These are phyloP conservation scores for Thelonectria rubi DNA, from an alignment of 2,329 filamentous ascomycete species.

Conservation along the genomic window DNA sequence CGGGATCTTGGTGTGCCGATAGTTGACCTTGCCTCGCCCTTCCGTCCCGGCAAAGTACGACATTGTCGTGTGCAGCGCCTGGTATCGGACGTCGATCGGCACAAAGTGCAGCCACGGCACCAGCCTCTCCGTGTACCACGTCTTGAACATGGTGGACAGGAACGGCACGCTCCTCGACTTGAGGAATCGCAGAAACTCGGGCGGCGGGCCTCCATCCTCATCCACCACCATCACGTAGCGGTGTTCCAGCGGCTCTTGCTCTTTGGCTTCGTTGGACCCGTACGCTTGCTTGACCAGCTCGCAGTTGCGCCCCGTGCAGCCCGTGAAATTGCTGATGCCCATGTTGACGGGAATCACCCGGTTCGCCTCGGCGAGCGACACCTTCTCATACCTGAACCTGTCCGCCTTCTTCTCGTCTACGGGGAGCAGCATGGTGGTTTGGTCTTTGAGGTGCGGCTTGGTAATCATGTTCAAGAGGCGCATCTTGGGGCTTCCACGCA, in stretches of 20 bases:
- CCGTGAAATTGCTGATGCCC: conserved; percentile 66
- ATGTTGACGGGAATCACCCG: conserved; percentile 63
- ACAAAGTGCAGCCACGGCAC: conserved; percentile 84
- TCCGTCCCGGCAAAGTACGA: conserved; percentile 76
- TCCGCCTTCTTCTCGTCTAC: conserved; percentile 44
- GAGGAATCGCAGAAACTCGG: conserved; percentile 68
- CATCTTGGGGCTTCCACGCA: conserved; percentile 75
- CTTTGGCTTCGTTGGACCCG: conserved; percentile 51
- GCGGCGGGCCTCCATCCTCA: conserved; percentile 72
- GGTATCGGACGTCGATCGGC: conserved; percentile 76
- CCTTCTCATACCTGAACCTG: conserved; percentile 64
- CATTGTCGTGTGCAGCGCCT: conserved; percentile 77
- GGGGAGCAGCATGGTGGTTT: conserved; percentile 66
- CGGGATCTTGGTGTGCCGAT: conserved; percentile 57
- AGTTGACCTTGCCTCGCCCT: conserved; percentile 52
- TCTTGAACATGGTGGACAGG: conserved; percentile 75
- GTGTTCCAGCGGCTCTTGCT: conserved; percentile 65
- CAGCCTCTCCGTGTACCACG: conserved; percentile 82
- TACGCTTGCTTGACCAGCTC: conserved; percentile 44
- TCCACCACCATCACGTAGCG: conserved; percentile 79
- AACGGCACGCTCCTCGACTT: conserved; percentile 74
- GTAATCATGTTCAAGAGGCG: conserved; percentile 76
- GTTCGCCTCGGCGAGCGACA: conserved; percentile 64
- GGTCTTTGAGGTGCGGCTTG: conserved; percentile 60
- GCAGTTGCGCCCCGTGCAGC: conserved; percentile 60